These are phyloP conservation scores for Skeletonema costatum DNA, from an alignment of 108 stramenopile species.

Conservation along the genomic window DNA sequence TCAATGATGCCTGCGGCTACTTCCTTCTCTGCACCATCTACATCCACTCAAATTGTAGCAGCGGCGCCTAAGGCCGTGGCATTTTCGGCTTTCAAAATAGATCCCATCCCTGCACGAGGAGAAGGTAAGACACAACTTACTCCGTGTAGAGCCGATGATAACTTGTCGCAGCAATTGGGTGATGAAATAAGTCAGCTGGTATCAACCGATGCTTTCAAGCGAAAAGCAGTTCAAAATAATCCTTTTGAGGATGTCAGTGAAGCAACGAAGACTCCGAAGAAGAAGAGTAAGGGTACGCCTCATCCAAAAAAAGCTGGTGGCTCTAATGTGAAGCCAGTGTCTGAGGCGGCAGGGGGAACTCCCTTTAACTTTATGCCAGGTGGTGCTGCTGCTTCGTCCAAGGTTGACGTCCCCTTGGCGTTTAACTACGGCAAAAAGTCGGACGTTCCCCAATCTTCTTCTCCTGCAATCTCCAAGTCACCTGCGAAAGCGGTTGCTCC, in stretches of 20 bases:
- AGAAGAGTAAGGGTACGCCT: not conserved
- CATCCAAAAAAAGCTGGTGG: not conserved
- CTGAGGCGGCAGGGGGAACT: not conserved
- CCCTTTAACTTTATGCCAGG: slow-evolving; percentile 46
- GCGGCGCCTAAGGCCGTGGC: not conserved
- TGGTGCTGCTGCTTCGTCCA: slow-evolving; percentile 23
- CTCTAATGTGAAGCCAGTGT: not conserved
- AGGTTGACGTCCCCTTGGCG: slow-evolving; percentile 17
- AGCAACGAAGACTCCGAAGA: slow-evolving; percentile 1
- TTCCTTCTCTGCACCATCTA: not conserved
- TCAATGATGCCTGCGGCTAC: not conserved
- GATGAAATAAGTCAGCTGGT: not conserved
- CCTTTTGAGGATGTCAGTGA: not conserved
- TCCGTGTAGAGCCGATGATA: not conserved
- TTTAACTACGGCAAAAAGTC: slow-evolving; percentile 14
- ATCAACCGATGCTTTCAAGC: not conserved
- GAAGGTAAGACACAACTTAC: not conserved
- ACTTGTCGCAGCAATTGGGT: not conserved
- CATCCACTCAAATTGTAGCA: not conserved
- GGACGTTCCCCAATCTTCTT: not conserved
- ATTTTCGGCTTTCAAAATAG: not conserved
- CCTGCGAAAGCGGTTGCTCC: not conserved
- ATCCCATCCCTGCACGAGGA: not conserved
- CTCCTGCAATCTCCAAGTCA: not conserved
- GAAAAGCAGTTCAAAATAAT: not conserved